Conservation (phyloP, 371 early-diverging fungal genomes). For the Mucor circinelloides region DNA sequence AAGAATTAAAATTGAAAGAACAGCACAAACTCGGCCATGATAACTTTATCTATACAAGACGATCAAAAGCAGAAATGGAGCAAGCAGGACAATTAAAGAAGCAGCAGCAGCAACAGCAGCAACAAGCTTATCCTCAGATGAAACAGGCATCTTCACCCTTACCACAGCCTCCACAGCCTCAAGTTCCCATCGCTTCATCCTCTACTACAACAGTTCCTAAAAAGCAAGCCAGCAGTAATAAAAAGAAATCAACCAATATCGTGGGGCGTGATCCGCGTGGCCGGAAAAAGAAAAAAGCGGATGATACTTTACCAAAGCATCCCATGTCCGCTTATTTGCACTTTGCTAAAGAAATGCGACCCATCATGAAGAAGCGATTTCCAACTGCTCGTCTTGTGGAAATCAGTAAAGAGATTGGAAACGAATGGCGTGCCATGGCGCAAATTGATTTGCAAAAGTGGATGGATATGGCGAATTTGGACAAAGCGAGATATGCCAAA, state of each 20-base stretch:
- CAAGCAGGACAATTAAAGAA: slow-evolving; percentile 43
- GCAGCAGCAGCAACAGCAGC: slow-evolving; percentile 10
- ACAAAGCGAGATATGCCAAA: slow-evolving; percentile 75
- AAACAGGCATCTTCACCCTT: not conserved
- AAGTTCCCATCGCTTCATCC: not conserved
- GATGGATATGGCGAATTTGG: slow-evolving; percentile 63
- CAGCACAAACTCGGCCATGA: slow-evolving; percentile 61
- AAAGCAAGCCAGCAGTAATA: not conserved
- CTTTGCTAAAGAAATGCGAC: slow-evolving; percentile 64
- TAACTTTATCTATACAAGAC: slow-evolving; percentile 64
- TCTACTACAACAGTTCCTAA: not conserved
- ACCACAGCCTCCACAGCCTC: not conserved
- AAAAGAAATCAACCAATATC: not conserved
- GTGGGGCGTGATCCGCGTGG: slow-evolving; percentile 43
- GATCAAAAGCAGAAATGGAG: slow-evolving; percentile 64
- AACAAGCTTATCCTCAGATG: not conserved
- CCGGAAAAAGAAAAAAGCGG: slow-evolving; percentile 64
- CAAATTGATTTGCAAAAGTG: slow-evolving; percentile 58
- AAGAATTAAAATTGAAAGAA: slow-evolving; percentile 59
- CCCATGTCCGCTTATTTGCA: slow-evolving; percentile 80
- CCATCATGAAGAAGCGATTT: slow-evolving; percentile 55
- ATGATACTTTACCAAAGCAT: slow-evolving; percentile 77
- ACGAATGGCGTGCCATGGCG: slow-evolving; percentile 64
- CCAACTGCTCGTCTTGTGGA: slow-evolving; percentile 64
- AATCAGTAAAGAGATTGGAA: slow-evolving; percentile 66